Evolutionary conservation across 768 basidiomycete genomes (phyloP).

Genomic region (Lactarius psammicola): DNA sequence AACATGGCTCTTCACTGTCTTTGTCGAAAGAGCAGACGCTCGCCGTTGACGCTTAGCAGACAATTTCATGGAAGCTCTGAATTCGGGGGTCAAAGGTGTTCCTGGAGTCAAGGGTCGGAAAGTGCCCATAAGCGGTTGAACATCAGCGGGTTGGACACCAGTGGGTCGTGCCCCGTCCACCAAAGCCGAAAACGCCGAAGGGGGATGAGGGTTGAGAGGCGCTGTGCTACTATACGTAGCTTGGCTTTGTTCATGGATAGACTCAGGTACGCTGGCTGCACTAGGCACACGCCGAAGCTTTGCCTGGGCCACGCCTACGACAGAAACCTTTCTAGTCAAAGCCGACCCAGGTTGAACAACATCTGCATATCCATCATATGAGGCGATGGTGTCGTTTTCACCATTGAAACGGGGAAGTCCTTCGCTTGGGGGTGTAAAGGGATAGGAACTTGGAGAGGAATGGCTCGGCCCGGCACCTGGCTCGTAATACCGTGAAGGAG

Average conservation of each 20-base stretch:
- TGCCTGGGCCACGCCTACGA: conserved; percentile 38
- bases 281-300: conserved; percentile 33
- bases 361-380: conserved; percentile 13
- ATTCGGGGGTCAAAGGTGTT: neutral
- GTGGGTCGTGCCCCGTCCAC: neutral
- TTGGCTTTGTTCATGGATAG: conserved; percentile 7
- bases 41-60: conserved; percentile 29
- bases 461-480: conserved; percentile 26
- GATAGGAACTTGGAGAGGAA: conserved; percentile 4
- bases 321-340: conserved; percentile 33
- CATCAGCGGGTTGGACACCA: neutral
- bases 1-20: conserved; percentile 42
- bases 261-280: conserved; percentile 2
- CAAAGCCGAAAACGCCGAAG: conserved; percentile 5
- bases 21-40: conserved; percentile 44
- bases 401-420: neutral
- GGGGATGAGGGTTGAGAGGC: conserved; percentile 12
- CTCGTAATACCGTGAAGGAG: conserved; percentile 28
- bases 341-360: conserved; percentile 9
- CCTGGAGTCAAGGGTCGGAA: conserved; percentile 7
- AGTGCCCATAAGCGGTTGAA: neutral
- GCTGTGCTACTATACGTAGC: conserved; percentile 16
- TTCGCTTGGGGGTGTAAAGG: neutral
- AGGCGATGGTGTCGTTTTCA: conserved; percentile 21
- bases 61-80: neutral